Conservation (phyloP, 23 red algal genomes). For the Gracilariopsis chorda region DNA sequence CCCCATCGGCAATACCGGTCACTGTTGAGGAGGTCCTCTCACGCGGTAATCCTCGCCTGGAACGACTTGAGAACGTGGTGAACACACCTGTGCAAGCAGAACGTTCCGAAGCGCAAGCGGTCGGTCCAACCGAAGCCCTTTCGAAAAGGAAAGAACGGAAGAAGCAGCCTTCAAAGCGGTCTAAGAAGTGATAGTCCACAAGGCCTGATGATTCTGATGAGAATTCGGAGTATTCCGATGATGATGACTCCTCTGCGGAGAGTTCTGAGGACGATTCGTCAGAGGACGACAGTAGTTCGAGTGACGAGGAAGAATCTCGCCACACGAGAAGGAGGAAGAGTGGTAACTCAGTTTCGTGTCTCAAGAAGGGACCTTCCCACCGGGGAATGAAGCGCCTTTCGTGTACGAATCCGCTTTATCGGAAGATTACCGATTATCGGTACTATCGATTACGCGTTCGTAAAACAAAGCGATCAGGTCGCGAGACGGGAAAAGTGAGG, state of each 20-base stretch:
- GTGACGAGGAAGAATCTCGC: not conserved
- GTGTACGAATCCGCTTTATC: too few species aligned
- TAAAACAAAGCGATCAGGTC: too few species aligned
- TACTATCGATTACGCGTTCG: too few species aligned
- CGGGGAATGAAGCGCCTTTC: too few species aligned
- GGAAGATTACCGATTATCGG: too few species aligned
- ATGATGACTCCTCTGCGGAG: not conserved
- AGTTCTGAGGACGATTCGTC: not conserved
- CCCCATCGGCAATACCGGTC: not conserved
- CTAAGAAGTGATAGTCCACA: too few species aligned
- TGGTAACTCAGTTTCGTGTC: not conserved
- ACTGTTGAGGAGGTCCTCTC: constrained; percentile 20
- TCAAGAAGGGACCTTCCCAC: too few species aligned
- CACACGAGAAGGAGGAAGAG: not conserved
- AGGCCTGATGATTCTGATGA: not conserved
- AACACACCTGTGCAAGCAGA: not conserved
- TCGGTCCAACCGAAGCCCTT: not conserved
- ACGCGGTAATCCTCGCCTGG: not conserved
- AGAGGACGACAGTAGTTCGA: not conserved
- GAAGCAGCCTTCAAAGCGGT: not conserved
- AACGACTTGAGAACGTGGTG: not conserved
- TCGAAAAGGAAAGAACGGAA: not conserved
- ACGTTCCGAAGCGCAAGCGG: not conserved
- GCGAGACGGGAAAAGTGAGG: too few species aligned
- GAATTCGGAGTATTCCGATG: too few species aligned